Conservation (phyloP, 495 filamentous ascomycete species). For the Penicillium ucsense region DNA sequence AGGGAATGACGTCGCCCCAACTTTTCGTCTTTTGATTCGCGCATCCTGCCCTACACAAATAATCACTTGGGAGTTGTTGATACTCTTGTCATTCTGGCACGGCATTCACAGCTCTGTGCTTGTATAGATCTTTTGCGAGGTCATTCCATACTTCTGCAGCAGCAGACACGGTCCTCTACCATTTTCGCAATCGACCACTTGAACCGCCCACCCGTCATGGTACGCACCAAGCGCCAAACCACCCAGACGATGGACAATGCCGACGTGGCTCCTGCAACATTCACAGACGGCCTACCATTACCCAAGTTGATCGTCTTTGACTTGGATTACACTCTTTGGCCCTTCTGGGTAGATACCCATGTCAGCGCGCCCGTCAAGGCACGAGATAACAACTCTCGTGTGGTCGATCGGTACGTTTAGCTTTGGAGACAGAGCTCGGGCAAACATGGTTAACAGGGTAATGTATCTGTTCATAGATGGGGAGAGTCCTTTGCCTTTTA, state of each 20-base stretch:
- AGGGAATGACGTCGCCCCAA: too few species aligned
- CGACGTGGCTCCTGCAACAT: constrained; percentile 44
- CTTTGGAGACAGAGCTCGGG: too few species aligned
- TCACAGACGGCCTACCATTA: constrained; percentile 69
- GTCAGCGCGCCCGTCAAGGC: constrained; percentile 70
- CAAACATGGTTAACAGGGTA: too few species aligned
- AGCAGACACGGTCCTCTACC: too few species aligned
- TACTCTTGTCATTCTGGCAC: too few species aligned
- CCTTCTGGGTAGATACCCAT: constrained; percentile 95
- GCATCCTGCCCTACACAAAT: too few species aligned
- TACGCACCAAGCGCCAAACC: constrained; percentile 30
- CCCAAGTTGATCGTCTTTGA: constrained; percentile 87
- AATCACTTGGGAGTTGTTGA: too few species aligned
- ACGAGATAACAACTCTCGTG: constrained; percentile 45
- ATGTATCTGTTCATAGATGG: constrained; percentile 29
- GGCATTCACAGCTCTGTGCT: too few species aligned
- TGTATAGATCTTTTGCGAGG: too few species aligned
- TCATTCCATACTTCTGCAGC: too few species aligned
- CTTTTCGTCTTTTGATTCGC: too few species aligned
- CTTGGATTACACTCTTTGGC: constrained; percentile 95
- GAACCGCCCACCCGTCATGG: constrained; percentile 9
- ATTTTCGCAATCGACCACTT: too few species aligned
- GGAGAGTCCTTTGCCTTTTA: constrained; percentile 80
- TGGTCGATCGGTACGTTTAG: constrained; percentile 33
- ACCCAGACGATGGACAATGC: constrained; percentile 29